Base-by-base conservation (phyloP, 2,329 filamentous ascomycete species). In the Aspergillus sp. region DNA sequence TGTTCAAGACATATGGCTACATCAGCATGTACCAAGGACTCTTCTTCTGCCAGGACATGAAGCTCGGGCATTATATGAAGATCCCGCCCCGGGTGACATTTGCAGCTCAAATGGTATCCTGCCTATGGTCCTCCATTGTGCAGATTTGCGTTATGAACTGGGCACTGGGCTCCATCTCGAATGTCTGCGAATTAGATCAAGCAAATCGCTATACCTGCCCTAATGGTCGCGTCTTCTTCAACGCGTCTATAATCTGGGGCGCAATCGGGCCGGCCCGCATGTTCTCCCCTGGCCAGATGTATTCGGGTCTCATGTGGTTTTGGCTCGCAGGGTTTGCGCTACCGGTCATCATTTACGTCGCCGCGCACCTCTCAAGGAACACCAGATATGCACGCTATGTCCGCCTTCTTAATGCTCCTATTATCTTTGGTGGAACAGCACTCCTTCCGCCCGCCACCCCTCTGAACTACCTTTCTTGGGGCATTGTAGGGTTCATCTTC, bases 1-100 rank as follows among this genome's bases (percentile, higher is more conserved):
- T 90, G 76, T 90, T 90, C 78, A 90, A 90, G 74, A 89, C 86
- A 60, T 90, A 88, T 66, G 86, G 86, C 51, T 89, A 88, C 69
- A 83, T 89, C 56, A 85, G 80, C 73, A 88, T 89, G 84, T 79
- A 79, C 15, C 85, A 89, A 70, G 86, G 84, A 0, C 77, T 88
- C 50, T 86, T 83, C 70, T 89, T 89, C 70, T 78, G 80, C 5
- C 83, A 86, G 69, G 86, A 89, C 64, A 79, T 89, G 65, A 89
- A 88, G 70, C 79, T 88, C 2, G 86, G 71, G 7, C 86, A 89
- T 69, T 89, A 89, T 75, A 88, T 90, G 86, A 78, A 78, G 57
- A 65, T 78, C 4, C 75, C 82, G 0, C 82, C 81, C 0, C 74
- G 79, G 2, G 75, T 81, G 0, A 81, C 81, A 30, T 84, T 84